These are phyloP conservation scores for Chytriomyces confervae DNA, from an alignment of 192 early-diverging fungal species.

Conservation along the genomic window DNA sequence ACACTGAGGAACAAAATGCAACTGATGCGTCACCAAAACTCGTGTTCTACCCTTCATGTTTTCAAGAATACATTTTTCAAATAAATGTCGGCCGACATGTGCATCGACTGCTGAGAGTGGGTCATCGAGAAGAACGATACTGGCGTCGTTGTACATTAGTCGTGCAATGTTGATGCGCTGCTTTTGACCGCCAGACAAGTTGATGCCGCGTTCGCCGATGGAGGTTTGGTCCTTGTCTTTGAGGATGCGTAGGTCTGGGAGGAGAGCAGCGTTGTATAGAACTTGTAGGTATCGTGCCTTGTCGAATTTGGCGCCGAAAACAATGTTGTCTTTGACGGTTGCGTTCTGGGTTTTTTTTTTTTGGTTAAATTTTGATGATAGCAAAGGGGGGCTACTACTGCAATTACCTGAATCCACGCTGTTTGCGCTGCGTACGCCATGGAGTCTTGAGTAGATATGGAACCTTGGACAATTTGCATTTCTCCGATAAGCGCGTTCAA, in stretches of 20 bases:
- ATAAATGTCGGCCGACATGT: constrained; percentile 66
- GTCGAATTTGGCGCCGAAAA: constrained; percentile 69
- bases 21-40: constrained; percentile 81
- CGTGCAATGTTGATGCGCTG: constrained; percentile 82
- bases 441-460: constrained; percentile 56
- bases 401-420: constrained; percentile 87
- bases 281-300: constrained; percentile 63
- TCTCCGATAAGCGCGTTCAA: constrained; percentile 77
- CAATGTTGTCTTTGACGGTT: constrained; percentile 66
- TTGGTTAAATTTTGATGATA: not conserved
- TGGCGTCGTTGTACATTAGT: constrained; percentile 72
- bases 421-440: constrained; percentile 76
- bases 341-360: constrained; percentile 51
- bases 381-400: not conserved
- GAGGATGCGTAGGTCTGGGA: constrained; percentile 68
- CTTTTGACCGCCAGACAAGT: constrained; percentile 75
- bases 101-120: constrained; percentile 85
- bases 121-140: constrained; percentile 82
- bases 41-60: constrained; percentile 75
- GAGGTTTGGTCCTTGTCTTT: constrained; percentile 65
- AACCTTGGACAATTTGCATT: constrained; percentile 58
- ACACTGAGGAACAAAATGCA: constrained; percentile 74
- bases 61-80: constrained; percentile 75
- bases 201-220: constrained; percentile 59
- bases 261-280: constrained; percentile 70